phyloP scores from a whole-genome alignment of 306 rosid species.

The Medicago truncatula region MtrunA17r5.0-ANR NC_053042.1:37058501-37059000 shows the following conservation, averaged over 20 bases:
- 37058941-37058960: too few relatives aligned
- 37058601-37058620: constrained; percentile 51
- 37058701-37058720: constrained; percentile 45
- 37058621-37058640: constrained; percentile 46
- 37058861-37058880: too few relatives aligned
- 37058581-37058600: constrained; percentile 48
- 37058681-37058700: constrained; percentile 51
- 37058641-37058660: constrained; percentile 56
- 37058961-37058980: too few relatives aligned
- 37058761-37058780: too few relatives aligned
- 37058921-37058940: neutral
- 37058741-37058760: neutral
- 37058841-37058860: too few relatives aligned
- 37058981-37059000: too few relatives aligned
- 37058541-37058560: constrained; percentile 53
- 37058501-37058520: constrained; percentile 64
- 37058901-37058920: too few relatives aligned
- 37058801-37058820: too few relatives aligned
- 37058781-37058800: too few relatives aligned
- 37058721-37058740: neutral
- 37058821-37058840: too few relatives aligned
- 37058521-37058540: constrained; percentile 59
- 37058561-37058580: constrained; percentile 76
- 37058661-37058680: constrained; percentile 56
- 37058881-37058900: too few relatives aligned